A percentile compares a stretch with the other conserved stretches of the same genome.
phyloP scores from a whole-genome alignment of 2,329 filamentous ascomycete species.

The Chaetomium sp. region DNA sequence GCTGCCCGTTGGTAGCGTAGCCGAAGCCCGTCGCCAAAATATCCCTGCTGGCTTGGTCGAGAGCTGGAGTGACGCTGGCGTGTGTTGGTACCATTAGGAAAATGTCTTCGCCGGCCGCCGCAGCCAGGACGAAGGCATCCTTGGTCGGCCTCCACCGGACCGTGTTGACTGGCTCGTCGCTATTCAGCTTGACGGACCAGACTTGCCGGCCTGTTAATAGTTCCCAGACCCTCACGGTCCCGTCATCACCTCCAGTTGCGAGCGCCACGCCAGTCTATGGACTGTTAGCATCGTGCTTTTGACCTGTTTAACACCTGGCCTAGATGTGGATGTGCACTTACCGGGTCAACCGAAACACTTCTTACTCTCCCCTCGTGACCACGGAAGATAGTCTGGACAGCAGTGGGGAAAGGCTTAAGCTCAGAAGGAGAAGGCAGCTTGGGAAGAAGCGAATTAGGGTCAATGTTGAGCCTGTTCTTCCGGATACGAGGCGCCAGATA shows the following conservation, averaged over 20 bases:
- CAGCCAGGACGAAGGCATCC: conserved; percentile 79
- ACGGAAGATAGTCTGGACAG: conserved; percentile 81
- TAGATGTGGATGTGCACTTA: conserved; percentile 52
- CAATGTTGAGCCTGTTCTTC: conserved; percentile 94
- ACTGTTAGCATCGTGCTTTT: conserved; percentile 11
- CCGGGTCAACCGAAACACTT: conserved; percentile 85
- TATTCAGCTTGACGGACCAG: conserved; percentile 78
- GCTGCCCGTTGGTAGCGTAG: conserved; percentile 69
- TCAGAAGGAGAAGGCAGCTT: conserved; percentile 93
- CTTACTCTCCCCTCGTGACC: conserved; percentile 89
- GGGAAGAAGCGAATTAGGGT: conserved; percentile 87
- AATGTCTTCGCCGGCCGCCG: conserved; percentile 80
- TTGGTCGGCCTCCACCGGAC: conserved; percentile 88
- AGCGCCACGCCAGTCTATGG: conserved; percentile 44
- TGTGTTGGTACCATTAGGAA: conserved; percentile 79
- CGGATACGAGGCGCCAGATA: conserved; percentile 92
- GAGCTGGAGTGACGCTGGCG: conserved; percentile 62
- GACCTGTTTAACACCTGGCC: not conserved
- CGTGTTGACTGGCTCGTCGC: conserved; percentile 77
- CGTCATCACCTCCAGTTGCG: conserved; percentile 92
- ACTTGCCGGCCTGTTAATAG: conserved; percentile 82
- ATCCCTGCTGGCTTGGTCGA: conserved; percentile 73
- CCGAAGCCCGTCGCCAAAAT: conserved; percentile 89
- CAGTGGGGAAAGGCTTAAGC: conserved; percentile 90
- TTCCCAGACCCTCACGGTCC: conserved; percentile 88